These are phyloP conservation scores for Meripilus lineatus DNA, from an alignment of 1,284 basidiomycete genomes.

Conservation along the genomic window DNA sequence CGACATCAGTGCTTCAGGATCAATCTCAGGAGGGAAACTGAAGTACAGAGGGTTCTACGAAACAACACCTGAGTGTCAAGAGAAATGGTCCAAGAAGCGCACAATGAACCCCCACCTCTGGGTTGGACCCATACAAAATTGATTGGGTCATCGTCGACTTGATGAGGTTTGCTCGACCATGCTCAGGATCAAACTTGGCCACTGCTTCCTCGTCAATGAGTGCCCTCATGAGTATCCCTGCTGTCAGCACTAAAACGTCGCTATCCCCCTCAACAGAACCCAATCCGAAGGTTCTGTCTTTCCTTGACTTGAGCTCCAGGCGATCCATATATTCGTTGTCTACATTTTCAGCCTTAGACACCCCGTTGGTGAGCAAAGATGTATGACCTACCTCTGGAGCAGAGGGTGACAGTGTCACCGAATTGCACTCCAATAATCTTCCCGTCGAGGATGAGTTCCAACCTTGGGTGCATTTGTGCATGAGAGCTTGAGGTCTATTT, in stretches of 20 bases:
- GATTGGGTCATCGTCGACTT: conserved; percentile 86
- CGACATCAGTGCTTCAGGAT: conserved; percentile 76
- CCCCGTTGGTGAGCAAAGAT: background rate
- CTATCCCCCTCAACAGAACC: conserved; percentile 49
- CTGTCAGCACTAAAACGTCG: conserved; percentile 57
- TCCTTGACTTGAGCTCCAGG: conserved; percentile 61
- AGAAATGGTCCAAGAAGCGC: conserved; percentile 2
- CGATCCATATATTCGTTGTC: conserved; percentile 69
- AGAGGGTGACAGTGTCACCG: conserved; percentile 71
- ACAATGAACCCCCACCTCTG: conserved; percentile 43
- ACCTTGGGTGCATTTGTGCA: conserved; percentile 64
- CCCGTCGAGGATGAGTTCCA: conserved; percentile 54
- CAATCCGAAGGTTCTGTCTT: conserved; percentile 66
- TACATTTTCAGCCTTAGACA: conserved; percentile 21
- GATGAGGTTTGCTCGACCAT: conserved; percentile 61
- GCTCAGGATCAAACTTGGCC: conserved; percentile 54
- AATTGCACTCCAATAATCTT: conserved; percentile 61
- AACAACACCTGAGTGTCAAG: background rate
- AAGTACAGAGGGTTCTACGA: conserved; percentile 80
- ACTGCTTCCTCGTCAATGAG: conserved; percentile 59
- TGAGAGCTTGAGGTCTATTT: conserved; percentile 59
- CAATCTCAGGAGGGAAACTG: conserved; percentile 73
- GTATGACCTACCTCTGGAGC: conserved; percentile 48
- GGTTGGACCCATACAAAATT: conserved; percentile 73
- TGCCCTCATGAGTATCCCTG: conserved; percentile 63